Percentiles rank a stretch among this genome's conserved stretches.
These are phyloP conservation scores for Scedosporium apiospermum DNA, from an alignment of 2,329 filamentous ascomycete genomes.

Conservation along the genomic window DNA sequence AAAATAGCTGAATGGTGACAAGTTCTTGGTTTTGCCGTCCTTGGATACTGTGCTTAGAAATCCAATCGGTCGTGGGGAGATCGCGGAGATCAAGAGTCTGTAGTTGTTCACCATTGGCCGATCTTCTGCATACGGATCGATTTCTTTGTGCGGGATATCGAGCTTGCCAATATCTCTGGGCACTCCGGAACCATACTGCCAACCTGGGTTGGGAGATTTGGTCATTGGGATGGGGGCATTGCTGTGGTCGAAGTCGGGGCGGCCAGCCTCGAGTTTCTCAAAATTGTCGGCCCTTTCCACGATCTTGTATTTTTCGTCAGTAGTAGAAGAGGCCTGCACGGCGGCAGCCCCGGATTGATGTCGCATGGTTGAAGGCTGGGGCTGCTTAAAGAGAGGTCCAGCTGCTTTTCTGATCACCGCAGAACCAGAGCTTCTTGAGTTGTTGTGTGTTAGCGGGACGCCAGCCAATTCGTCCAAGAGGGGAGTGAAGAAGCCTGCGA, in stretches of 20 bases:
- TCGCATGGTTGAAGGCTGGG: too few relatives aligned
- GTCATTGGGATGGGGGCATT: not conserved
- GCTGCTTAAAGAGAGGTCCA: too few relatives aligned
- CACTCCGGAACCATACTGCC: not conserved
- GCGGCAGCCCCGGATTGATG: too few relatives aligned
- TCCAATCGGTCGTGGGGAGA: slow-evolving; percentile 74
- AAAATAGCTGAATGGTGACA: slow-evolving; percentile 84
- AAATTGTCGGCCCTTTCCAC: slow-evolving; percentile 37
- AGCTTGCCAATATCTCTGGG: too few relatives aligned
- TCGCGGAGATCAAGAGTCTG: slow-evolving; percentile 80
- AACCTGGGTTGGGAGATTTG: not conserved
- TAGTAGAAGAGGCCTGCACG: too few relatives aligned
- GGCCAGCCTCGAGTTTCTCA: slow-evolving; percentile 57
- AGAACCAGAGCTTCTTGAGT: too few relatives aligned
- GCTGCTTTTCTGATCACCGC: too few relatives aligned
- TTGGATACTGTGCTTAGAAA: slow-evolving; percentile 45
- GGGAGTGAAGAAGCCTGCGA: too few relatives aligned
- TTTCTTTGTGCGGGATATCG: slow-evolving; percentile 50
- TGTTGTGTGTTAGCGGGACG: too few relatives aligned
- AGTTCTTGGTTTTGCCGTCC: slow-evolving; percentile 59
- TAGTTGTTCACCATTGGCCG: slow-evolving; percentile 68
- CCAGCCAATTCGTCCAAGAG: too few relatives aligned
- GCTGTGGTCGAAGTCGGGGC: slow-evolving; percentile 46
- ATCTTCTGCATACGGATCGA: slow-evolving; percentile 69
- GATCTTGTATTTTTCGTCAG: too few relatives aligned